Conservation (phyloP, 2,329 filamentous ascomycete species). For the Sclerotinia minor region DNA sequence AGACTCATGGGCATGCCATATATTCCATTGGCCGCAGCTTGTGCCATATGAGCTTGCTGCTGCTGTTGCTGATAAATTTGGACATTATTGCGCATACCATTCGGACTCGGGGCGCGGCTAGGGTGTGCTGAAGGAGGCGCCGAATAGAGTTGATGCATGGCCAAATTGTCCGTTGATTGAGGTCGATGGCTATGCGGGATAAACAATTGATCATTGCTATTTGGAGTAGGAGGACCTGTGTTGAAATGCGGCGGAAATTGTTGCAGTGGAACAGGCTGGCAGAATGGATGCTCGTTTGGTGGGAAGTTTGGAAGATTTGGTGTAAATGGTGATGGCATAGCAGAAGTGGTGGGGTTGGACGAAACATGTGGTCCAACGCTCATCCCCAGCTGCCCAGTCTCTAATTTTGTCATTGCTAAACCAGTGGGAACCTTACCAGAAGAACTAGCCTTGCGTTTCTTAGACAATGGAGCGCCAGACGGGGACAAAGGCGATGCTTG, state of each 20-base stretch:
- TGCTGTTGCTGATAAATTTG: conserved; percentile 47
- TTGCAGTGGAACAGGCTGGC: conserved; percentile 31
- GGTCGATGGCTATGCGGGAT: conserved; percentile 59
- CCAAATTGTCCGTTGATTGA: conserved; percentile 64
- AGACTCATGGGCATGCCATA: conserved; percentile 53
- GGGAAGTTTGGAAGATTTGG: conserved; percentile 49
- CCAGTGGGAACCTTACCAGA: conserved; percentile 68
- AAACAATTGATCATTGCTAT: conserved; percentile 59
- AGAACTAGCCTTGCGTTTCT: conserved; percentile 79
- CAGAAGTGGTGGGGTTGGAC: conserved; percentile 41
- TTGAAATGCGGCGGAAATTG: conserved; percentile 48
- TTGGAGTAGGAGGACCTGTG: conserved; percentile 66
- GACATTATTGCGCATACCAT: conserved; percentile 51
- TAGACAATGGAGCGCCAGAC: conserved; percentile 66
- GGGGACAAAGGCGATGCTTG: conserved; percentile 67
- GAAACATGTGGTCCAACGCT: conserved; percentile 43
- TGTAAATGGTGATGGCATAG: conserved; percentile 56
- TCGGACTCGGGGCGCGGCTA: conserved; percentile 77
- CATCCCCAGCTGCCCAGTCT: conserved; percentile 51
- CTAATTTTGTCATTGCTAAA: conserved; percentile 79
- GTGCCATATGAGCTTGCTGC: conserved; percentile 47
- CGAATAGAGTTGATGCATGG: conserved; percentile 66
- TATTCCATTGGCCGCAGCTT: conserved; percentile 51
- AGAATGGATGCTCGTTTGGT: conserved; percentile 41
- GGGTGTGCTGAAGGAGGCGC: conserved; percentile 70